Evolutionary conservation across 768 basidiomycete species (phyloP).

Genomic region (Psilocybe sp.): DNA sequence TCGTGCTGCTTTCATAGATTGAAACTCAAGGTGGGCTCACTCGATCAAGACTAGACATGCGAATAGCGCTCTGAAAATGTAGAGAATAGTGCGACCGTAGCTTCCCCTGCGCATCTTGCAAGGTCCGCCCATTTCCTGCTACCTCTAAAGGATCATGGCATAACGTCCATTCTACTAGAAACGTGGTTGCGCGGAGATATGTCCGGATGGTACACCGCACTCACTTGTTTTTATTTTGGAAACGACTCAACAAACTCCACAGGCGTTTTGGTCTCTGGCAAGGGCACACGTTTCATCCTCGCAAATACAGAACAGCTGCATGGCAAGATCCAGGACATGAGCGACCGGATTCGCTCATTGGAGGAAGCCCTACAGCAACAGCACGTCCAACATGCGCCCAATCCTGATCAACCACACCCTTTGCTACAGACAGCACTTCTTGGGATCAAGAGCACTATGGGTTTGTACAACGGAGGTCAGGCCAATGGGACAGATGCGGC

Average conservation of each 20-base stretch:
- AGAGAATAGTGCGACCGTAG: slow-evolving; percentile 44
- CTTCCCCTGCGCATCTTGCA: slow-evolving; percentile 48
- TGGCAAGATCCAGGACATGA: slow-evolving; percentile 64
- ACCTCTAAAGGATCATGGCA: not conserved
- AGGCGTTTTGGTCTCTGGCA: slow-evolving; percentile 66
- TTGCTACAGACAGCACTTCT: slow-evolving; percentile 48
- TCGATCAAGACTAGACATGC: not conserved
- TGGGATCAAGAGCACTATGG: slow-evolving; percentile 55
- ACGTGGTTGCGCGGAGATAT: slow-evolving; percentile 65
- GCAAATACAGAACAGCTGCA: slow-evolving; percentile 68
- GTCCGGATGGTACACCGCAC: slow-evolving; percentile 49
- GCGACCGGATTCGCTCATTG: slow-evolving; percentile 58
- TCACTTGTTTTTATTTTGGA: not conserved
- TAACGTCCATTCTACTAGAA: slow-evolving; percentile 32
- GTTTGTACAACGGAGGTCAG: slow-evolving; percentile 36
- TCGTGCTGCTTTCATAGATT: slow-evolving; percentile 27
- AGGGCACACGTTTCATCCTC: slow-evolving; percentile 65
- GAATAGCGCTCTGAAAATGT: slow-evolving; percentile 4
- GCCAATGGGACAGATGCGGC: slow-evolving; percentile 8
- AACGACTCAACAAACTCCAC: slow-evolving; percentile 3
- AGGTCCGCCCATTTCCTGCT: slow-evolving; percentile 18
- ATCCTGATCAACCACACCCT: slow-evolving; percentile 38
- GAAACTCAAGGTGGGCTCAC: slow-evolving; percentile 51
- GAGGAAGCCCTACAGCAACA: slow-evolving; percentile 49
- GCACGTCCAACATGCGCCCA: slow-evolving; percentile 25